phyloP scores from a whole-genome alignment of 441 rosid genomes.

The Manihot esculenta region DNA sequence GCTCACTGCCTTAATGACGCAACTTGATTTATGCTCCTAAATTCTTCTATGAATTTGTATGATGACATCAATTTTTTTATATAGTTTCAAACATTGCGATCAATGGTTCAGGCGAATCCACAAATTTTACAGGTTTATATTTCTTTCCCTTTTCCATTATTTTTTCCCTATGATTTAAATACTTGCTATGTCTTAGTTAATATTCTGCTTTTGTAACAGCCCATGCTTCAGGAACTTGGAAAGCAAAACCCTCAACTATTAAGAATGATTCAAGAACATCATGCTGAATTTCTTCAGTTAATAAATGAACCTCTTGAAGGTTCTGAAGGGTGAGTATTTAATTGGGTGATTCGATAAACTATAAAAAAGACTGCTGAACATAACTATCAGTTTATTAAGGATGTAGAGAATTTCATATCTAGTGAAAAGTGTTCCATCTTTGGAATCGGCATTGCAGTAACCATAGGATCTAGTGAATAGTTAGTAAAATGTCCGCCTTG shows the following conservation, averaged over 20 bases:
- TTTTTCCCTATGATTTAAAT: not conserved
- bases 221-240: slow-evolving; percentile 99
- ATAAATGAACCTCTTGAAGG: slow-evolving; percentile 90
- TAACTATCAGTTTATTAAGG: not conserved
- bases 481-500: not conserved
- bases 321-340: slow-evolving; percentile 78
- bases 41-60: slow-evolving; percentile 6
- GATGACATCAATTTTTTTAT: slow-evolving; percentile 8
- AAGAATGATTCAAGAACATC: slow-evolving; percentile 88
- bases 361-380: not conserved
- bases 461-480: not conserved
- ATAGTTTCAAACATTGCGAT: slow-evolving; percentile 87
- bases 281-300: slow-evolving; percentile 87
- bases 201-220: slow-evolving; percentile 49
- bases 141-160: not conserved
- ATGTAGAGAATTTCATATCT: not conserved
- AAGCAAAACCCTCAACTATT: slow-evolving; percentile 95
- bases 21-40: slow-evolving; percentile 7
- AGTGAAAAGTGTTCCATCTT: not conserved
- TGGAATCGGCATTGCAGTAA: not conserved
- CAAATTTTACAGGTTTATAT: slow-evolving; percentile 76
- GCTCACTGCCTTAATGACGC: not conserved
- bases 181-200: slow-evolving; percentile 17
- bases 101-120: slow-evolving; percentile 96
- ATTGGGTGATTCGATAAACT: not conserved